Evolutionary conservation across 1,139 yeast genomes (phyloP), one percentile per base, ranked within the genome.

Genomic region (Blastobotrys capitulatus): DNA sequence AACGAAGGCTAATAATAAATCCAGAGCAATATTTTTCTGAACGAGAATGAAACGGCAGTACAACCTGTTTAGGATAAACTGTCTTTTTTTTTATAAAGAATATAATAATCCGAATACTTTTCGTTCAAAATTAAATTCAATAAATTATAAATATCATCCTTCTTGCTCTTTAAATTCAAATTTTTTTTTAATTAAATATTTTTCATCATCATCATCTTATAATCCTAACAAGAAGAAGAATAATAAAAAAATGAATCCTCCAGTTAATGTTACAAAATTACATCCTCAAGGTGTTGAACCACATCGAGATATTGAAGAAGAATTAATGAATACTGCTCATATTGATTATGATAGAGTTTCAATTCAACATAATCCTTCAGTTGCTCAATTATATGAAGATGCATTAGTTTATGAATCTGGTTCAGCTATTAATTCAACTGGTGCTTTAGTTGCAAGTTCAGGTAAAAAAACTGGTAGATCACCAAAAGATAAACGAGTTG

Each of bases 381-480:
- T 92, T 42, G 95, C 97, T 59, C 79, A 88, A 49, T 78, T 92
- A 58, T 92, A 92, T 74, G 97, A 92, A 71, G 98, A 92, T 69
- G 97, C 95, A 57, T 78, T 92, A 58, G 78, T 79, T 54, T 67
- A 73, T 55, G 98, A 92, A 73, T 79, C 79, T 62, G 94, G 96
- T 54, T 90, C 97, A 46, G 90, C 95, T 52, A 86, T 92, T 62
- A 83, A 95, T 22, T 83, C 96, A 42, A 79, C 95, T 49, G 98
- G 98, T 68, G 97, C 97, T 50, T 77, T 92, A 60, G 85, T 92
- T 73, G 97, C 98, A 51, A 89, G 83, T 73, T 88, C 97, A 29
- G 98, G 98, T 67, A 77, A 80, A 62, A 92, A 92, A 76, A 92
- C 97, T 52, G 98, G 98, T 63, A 86, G 98, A 73, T 92, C 97